Percentiles rank a stretch among this genome's conserved stretches.
Evolutionary conservation across 495 filamentous ascomycete genomes (phyloP).

Genomic region (Hyaloscypha variabilis): DNA sequence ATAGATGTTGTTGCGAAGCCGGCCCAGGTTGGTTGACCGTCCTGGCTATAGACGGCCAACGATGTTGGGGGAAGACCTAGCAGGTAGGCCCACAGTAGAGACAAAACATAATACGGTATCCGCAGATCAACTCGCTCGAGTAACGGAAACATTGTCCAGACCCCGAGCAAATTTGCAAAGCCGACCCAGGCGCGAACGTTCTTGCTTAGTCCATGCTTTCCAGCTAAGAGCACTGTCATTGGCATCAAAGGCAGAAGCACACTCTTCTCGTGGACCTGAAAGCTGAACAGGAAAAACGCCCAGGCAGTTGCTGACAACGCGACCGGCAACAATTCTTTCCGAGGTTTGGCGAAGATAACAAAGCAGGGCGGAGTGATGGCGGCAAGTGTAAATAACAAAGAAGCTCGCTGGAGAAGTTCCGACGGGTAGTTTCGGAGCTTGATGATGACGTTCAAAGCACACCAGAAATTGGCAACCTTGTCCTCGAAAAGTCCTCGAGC

Average conservation of each 20-base stretch:
- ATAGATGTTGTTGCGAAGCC: conserved; percentile 63
- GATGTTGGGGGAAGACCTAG: conserved; percentile 82
- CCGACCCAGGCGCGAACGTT: conserved; percentile 85
- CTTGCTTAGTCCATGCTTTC: conserved; percentile 72
- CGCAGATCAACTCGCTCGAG: conserved; percentile 81
- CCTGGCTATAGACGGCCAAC: conserved; percentile 63
- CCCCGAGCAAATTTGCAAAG: conserved; percentile 87
- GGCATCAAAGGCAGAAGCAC: conserved; percentile 89
- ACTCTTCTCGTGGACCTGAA: conserved; percentile 98
- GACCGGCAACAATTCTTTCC: conserved; percentile 73
- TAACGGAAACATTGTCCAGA: conserved; percentile 93
- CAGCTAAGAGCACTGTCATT: conserved; percentile 83
- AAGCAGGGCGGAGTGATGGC: conserved; percentile 78
- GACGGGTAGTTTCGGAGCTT: conserved; percentile 76
- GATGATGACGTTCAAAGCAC: conserved; percentile 82
- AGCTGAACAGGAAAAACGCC: conserved; percentile 97
- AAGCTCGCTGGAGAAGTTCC: conserved; percentile 71
- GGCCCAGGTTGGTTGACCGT: conserved; percentile 41
- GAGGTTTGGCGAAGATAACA: conserved; percentile 77
- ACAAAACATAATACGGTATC: conserved; percentile 82
- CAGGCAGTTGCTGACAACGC: conserved; percentile 82
- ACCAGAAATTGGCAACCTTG: conserved; percentile 99
- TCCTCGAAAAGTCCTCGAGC: conserved; percentile 94
- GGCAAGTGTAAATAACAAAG: conserved; percentile 72
- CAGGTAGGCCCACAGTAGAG: conserved; percentile 86